Percentiles rank a stretch among this genome's conserved stretches.
Conservation (phyloP, 441 rosid genomes). For the Gossypium schwendimanii region DNA sequence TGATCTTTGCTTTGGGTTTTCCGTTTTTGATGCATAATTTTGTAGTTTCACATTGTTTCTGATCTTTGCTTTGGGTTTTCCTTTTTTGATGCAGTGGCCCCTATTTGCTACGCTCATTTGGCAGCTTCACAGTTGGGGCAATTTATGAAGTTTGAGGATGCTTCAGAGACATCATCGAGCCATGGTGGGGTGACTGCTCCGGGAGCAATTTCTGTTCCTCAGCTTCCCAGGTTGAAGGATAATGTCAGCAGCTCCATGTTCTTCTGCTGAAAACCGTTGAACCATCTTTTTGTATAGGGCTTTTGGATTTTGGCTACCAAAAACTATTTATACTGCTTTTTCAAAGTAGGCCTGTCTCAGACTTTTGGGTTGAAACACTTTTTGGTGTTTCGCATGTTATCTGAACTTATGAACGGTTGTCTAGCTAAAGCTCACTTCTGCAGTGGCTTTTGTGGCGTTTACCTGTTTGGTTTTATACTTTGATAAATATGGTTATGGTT, state of each 20-base stretch:
- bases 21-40: neutral
- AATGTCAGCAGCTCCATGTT: constrained; percentile 51
- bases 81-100: constrained; percentile 42
- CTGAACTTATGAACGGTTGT: neutral
- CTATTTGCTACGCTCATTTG: constrained; percentile 58
- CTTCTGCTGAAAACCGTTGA: constrained; percentile 33
- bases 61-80: neutral
- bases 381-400: neutral
- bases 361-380: neutral
- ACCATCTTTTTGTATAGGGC: neutral
- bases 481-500: neutral
- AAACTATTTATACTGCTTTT: neutral
- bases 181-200: constrained; percentile 32
- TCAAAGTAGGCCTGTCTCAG: no score
- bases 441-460: neutral
- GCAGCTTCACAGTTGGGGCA: constrained; percentile 58
- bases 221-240: constrained; percentile 34
- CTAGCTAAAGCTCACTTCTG: neutral
- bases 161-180: constrained; percentile 41
- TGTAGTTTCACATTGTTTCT: neutral
- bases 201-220: constrained; percentile 37
- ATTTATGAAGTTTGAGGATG: constrained; percentile 49
- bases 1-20: neutral
- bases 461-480: no score
- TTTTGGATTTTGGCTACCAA: neutral